Conservation (phyloP, 306 rosid species). For the Malus sieversii region DNA sequence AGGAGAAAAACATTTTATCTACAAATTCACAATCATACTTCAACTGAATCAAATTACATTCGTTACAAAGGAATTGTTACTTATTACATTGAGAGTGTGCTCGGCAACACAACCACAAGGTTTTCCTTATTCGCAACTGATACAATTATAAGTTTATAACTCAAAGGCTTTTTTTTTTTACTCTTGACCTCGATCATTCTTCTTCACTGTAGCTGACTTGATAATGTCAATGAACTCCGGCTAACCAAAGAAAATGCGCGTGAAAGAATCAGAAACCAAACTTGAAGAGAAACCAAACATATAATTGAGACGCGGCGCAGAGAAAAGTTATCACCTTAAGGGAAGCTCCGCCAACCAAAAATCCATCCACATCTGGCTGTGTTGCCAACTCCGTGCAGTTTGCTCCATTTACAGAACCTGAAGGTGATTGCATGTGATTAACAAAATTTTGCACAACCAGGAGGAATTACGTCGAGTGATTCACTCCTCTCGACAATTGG, state of each 20-base stretch:
- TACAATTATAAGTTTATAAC: neutral
- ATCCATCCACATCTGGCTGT: slow-evolving; percentile 84
- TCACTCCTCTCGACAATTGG: neutral
- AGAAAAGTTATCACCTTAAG: slow-evolving; percentile 39
- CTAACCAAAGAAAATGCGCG: slow-evolving; percentile 19
- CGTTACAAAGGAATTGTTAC: neutral
- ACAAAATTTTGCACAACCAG: neutral
- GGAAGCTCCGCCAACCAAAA: slow-evolving; percentile 97
- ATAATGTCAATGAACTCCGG: slow-evolving; percentile 82
- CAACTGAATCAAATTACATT: neutral
- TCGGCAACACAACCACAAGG: neutral
- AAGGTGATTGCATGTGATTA: neutral
- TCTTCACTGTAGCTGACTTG: slow-evolving; percentile 68
- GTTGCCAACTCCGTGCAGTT: slow-evolving; percentile 76
- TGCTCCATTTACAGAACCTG: slow-evolving; percentile 91
- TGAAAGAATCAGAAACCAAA: slow-evolving; percentile 5
- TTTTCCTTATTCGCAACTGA: no score
- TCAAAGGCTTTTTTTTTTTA: neutral
- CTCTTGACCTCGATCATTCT: slow-evolving; percentile 27
- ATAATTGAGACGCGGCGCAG: neutral
- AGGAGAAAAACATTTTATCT: neutral
- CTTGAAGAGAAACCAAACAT: slow-evolving; percentile 9
- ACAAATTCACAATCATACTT: neutral
- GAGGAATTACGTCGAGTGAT: neutral
- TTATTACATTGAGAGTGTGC: neutral